Percentiles rank a stretch among this genome's conserved stretches.
These are phyloP conservation scores for Haplographium delicatum DNA, from an alignment of 495 filamentous ascomycete species.

Conservation along the genomic window DNA sequence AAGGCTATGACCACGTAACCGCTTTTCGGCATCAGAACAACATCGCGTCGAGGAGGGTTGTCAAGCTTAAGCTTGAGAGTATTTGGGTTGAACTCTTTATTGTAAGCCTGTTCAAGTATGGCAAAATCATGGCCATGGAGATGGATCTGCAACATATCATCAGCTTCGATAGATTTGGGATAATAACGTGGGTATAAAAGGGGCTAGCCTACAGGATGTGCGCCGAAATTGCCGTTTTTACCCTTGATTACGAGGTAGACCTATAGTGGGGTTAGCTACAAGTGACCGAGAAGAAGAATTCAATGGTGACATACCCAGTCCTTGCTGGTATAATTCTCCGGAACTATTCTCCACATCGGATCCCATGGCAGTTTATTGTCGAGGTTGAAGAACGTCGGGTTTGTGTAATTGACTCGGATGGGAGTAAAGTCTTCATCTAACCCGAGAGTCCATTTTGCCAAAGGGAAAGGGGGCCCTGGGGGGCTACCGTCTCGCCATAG, in stretches of 20 bases:
- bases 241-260: neutral
- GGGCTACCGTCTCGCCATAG: neutral
- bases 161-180: too few species aligned
- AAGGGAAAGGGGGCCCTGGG: neutral
- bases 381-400: neutral
- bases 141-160: too few species aligned
- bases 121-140: conserved; percentile 56
- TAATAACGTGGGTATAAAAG: conserved; percentile 33
- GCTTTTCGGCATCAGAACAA: conserved; percentile 40
- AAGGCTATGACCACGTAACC: conserved; percentile 47
- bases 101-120: conserved; percentile 39
- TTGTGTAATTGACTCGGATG: neutral
- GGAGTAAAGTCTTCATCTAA: neutral
- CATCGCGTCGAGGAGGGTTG: conserved; percentile 52
- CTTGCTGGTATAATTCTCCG: neutral
- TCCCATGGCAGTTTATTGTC: neutral
- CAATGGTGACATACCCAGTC: neutral
- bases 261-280: too few species aligned
- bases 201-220: conserved; percentile 42
- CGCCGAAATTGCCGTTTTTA: neutral
- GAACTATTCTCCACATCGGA: neutral
- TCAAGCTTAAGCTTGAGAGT: conserved; percentile 28
- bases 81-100: conserved; percentile 9
- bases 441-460: neutral
- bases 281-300: too few species aligned